A percentile compares a stretch with the other conserved stretches of the same genome.
Evolutionary conservation across 176 grass and related monocot species (phyloP).

Genomic region (Triticum turgidum): DNA sequence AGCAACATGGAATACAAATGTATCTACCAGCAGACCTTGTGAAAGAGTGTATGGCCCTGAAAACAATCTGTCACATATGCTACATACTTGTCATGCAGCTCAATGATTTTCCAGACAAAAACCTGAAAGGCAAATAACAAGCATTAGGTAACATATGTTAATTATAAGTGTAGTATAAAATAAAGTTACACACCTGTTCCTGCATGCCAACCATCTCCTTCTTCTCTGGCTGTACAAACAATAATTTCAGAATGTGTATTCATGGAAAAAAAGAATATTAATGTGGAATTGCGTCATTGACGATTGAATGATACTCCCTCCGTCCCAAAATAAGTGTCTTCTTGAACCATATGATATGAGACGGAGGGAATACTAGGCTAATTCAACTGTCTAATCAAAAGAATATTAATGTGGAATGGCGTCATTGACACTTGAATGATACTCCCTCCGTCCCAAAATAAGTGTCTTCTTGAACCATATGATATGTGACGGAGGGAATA

Average conservation of each 20-base stretch:
- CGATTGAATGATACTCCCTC: background rate
- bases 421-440: background rate
- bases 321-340: too few species aligned
- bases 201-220: slow-evolving; percentile 84
- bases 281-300: background rate
- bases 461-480: too few species aligned
- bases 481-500: background rate
- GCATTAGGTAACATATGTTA: background rate
- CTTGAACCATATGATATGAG: too few species aligned
- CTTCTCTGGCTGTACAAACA: slow-evolving; percentile 67
- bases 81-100: slow-evolving; percentile 95
- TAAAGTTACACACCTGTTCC: slow-evolving; percentile 68
- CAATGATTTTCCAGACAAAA: slow-evolving; percentile 95
- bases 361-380: background rate
- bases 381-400: background rate
- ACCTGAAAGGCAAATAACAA: slow-evolving; percentile 48
- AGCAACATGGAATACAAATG: background rate
- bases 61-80: slow-evolving; percentile 92
- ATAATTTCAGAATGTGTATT: background rate
- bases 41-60: slow-evolving; percentile 92
- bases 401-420: background rate
- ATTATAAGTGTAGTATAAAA: background rate
- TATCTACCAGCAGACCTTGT: slow-evolving; percentile 60
- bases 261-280: background rate
- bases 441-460: too few species aligned